Conservation (phyloP, 257 asterid genomes). For the Rhazya stricta region DNA sequence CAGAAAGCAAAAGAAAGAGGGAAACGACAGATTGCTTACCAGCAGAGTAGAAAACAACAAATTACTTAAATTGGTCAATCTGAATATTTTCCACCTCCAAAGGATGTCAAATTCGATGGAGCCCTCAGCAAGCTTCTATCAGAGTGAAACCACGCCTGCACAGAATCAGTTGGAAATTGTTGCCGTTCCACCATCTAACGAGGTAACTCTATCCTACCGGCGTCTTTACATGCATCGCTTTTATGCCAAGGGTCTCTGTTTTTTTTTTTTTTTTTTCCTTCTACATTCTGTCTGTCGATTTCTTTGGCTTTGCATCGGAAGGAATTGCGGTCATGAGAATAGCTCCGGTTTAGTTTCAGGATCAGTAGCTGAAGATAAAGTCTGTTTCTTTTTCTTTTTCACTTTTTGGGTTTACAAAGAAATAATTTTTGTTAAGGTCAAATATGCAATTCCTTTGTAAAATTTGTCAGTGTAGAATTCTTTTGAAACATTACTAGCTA, state of each 20-base stretch:
- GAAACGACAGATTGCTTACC: too few species aligned
- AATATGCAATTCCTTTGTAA: neutral
- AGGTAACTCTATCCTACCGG: neutral
- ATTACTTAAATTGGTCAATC: neutral
- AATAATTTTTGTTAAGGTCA: neutral
- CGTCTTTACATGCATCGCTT: too few species aligned
- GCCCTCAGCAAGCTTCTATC: neutral
- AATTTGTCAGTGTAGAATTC: neutral
- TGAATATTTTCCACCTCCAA: neutral
- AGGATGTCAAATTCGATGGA: neutral
- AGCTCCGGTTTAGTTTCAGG: neutral
- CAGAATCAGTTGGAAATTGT: conserved; percentile 9
- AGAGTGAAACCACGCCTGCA: conserved; percentile 1
- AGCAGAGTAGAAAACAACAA: too few species aligned
- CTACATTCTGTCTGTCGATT: neutral
- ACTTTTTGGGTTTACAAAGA: neutral
- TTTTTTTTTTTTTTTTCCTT: neutral
- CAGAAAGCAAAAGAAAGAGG: too few species aligned
- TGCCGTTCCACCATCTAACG: conserved; percentile 6
- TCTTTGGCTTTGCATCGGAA: neutral
- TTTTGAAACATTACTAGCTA: neutral
- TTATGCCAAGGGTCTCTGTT: too few species aligned
- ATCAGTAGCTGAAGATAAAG: neutral
- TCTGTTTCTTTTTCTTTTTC: neutral
- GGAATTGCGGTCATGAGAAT: neutral